Percentiles rank a stretch among this genome's conserved stretches.
Conservation (phyloP, 2,329 filamentous ascomycete species). For the Talaromyces sp. region DNA sequence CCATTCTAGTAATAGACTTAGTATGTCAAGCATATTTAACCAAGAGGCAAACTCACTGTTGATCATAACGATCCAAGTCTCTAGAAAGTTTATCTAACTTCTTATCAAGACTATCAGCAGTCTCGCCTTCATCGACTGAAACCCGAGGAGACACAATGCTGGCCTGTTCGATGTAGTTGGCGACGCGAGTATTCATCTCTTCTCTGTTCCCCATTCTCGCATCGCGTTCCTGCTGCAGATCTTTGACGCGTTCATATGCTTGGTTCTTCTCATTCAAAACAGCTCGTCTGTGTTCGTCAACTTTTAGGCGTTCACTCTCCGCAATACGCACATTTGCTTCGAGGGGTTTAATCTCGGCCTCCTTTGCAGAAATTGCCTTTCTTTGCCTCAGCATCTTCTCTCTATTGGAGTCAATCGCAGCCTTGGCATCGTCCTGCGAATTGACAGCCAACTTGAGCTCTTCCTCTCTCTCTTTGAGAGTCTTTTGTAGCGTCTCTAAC, state of each 20-base stretch:
- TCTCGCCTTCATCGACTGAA: conserved; percentile 63
- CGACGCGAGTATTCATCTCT: conserved; percentile 48
- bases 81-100: conserved; percentile 52
- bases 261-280: conserved; percentile 61
- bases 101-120: conserved; percentile 48
- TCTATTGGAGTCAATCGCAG: conserved; percentile 44
- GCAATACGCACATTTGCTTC: conserved; percentile 53
- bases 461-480: conserved; percentile 57
- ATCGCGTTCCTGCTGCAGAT: conserved; percentile 46
- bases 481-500: conserved; percentile 56
- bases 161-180: conserved; percentile 56
- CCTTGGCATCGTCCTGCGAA: conserved; percentile 49
- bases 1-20: conserved; percentile 43
- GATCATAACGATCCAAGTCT: conserved; percentile 58
- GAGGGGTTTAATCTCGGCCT: conserved; percentile 33
- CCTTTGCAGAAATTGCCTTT: conserved; percentile 32
- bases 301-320: conserved; percentile 51
- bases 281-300: conserved; percentile 50
- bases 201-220: conserved; percentile 49
- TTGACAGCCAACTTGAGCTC: conserved; percentile 42
- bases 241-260: conserved; percentile 52
- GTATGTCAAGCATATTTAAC: conserved; percentile 19
- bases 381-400: conserved; percentile 28
- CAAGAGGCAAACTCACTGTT: conserved; percentile 36
- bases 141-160: conserved; percentile 55